Conservation (phyloP, 352 stramenopile genomes). For the Pythium aristosporum region DNA sequence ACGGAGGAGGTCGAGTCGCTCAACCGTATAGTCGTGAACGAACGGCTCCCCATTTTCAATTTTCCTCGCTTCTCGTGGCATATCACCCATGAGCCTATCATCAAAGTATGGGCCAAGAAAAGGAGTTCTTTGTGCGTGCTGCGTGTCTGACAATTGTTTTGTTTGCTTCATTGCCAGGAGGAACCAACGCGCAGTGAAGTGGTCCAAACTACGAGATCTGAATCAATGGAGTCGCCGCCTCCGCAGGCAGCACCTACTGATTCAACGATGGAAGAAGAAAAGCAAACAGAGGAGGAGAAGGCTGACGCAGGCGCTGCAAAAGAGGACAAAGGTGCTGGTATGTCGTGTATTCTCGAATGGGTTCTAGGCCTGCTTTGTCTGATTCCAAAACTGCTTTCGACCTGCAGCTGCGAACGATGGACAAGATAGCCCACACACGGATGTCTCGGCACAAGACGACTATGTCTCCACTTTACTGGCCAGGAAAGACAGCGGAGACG, state of each 20-base stretch:
- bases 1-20: slow-evolving; percentile 34
- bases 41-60: slow-evolving; percentile 40
- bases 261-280: slow-evolving; percentile 1
- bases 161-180: slow-evolving; percentile 8
- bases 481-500: slow-evolving; percentile 18
- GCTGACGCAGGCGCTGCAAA: not conserved
- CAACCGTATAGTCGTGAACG: slow-evolving; percentile 30
- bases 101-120: slow-evolving; percentile 29
- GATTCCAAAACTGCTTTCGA: no score
- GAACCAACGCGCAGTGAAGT: slow-evolving; percentile 5
- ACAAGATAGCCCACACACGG: not conserved
- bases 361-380: not conserved
- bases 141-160: not conserved
- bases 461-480: slow-evolving; percentile 21
- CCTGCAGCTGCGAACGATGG: not conserved
- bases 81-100: slow-evolving; percentile 30
- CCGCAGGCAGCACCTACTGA: not conserved
- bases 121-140: not conserved
- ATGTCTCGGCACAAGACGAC: slow-evolving; percentile 2
- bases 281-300: not conserved
- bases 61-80: slow-evolving; percentile 40
- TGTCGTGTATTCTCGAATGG: not conserved
- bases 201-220: not conserved
- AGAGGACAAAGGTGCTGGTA: not conserved
- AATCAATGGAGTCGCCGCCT: not conserved